These are phyloP conservation scores for Chrysanthemum makinoi DNA, from an alignment of 129 eudicot species.

Conservation along the genomic window DNA sequence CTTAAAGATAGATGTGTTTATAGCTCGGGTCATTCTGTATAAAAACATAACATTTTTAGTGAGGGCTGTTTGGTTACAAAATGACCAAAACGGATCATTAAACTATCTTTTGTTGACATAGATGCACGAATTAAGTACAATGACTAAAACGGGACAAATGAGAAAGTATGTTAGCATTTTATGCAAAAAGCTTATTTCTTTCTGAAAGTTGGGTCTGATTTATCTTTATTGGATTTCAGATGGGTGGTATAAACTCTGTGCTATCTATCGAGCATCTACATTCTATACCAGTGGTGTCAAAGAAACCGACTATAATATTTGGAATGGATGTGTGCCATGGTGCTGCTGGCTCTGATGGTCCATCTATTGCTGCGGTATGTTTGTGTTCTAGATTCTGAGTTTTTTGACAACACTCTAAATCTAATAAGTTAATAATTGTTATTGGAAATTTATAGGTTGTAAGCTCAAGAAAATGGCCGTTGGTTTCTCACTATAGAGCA, in stretches of 20 bases:
- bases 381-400: not conserved
- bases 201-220: not conserved
- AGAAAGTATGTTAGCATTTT: no score
- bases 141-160: no score
- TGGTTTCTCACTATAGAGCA: conserved; percentile 60
- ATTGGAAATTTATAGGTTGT: conserved; percentile 48
- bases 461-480: conserved; percentile 78
- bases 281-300: conserved; percentile 54
- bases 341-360: conserved; percentile 80
- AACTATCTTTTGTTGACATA: no score
- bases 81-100: no score
- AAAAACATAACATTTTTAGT: no score
- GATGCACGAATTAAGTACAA: no score
- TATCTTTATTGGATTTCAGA: conserved; percentile 36
- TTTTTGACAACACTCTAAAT: not conserved
- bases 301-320: conserved; percentile 59
- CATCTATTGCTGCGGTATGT: conserved; percentile 83
- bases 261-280: conserved; percentile 42
- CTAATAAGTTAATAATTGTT: not conserved
- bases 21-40: no score
- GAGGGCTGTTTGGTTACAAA: no score
- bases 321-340: conserved; percentile 97
- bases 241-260: conserved; percentile 75
- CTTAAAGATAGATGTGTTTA: no score
- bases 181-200: not conserved